Conservation (phyloP, 148 eudicot genomes). For the Rhododendron molle region DNA sequence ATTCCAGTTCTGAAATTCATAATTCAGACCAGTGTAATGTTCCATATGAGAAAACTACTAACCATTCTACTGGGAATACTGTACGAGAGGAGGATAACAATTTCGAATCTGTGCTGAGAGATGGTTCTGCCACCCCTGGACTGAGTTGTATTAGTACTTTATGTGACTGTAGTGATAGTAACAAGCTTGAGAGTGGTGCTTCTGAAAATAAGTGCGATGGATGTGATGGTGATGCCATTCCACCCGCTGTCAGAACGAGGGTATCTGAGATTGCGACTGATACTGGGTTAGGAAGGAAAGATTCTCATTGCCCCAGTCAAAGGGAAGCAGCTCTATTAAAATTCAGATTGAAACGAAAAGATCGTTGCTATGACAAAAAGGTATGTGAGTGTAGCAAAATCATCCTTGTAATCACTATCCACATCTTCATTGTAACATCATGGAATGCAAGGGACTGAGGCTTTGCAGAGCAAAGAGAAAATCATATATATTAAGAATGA, state of each 20-base stretch:
- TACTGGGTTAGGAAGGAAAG: constrained; percentile 8
- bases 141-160: constrained; percentile 60
- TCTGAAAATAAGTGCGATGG: constrained; percentile 22
- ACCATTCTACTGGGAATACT: constrained; percentile 12
- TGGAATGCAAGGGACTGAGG: neutral
- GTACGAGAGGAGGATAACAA: constrained; percentile 30
- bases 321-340: constrained; percentile 78
- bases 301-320: constrained; percentile 35
- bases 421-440: neutral
- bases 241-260: constrained; percentile 19
- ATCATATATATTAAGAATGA: neutral
- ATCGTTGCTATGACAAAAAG: constrained; percentile 94
- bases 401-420: neutral
- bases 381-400: constrained; percentile 25
- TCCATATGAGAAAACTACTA: constrained; percentile 14
- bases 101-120: constrained; percentile 27
- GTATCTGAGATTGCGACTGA: constrained; percentile 33
- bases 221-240: constrained; percentile 20
- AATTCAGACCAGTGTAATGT: constrained; percentile 17
- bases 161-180: constrained; percentile 27
- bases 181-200: constrained; percentile 25
- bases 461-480: neutral
- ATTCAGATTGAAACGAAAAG: constrained; percentile 86
- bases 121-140: constrained; percentile 44
- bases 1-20: constrained; percentile 32